Base-by-base conservation (phyloP, 2,329 filamentous ascomycete genomes). In the Pestalotiopsis sp. region DNA sequence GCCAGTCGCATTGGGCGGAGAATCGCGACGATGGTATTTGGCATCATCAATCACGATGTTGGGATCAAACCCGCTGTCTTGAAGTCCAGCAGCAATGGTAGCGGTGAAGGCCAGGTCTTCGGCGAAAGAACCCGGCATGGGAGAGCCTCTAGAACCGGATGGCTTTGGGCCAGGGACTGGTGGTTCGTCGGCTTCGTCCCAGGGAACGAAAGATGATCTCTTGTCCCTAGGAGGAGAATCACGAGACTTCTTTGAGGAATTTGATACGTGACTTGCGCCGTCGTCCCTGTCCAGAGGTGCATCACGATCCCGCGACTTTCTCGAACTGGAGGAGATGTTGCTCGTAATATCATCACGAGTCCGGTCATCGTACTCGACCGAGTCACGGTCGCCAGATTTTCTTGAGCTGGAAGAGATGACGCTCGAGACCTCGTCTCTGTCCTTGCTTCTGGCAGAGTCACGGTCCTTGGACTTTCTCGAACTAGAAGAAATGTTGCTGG, bases 51-150 rank as follows among this genome's bases (percentile, higher is more conserved):
- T 90, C 60, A 93, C 89, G 68, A 93, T 88, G 56, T 91, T 86
- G 4, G 90, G 88, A 74, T 93, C 87, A 71, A 94, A 93, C 0
- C 92, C 92, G 60, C 89, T 87, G n/a, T 89, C 86, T 75, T 90
- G 82, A 63, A 93, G 83, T 1, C 90, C 91, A 62, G 91, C 92
- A 68, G 91, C 91, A 61, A 93, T 80, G 3, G 87, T 89, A 36
- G 91, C 92, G 7, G 90, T 88, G 72, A 94, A 93, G 65, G 90
- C 89, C 9, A 91, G 80, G 72, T 93, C 92, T 68, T 91, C 87
- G 1, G 82, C 87, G 74, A 92, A 94, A 11, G 86, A 81, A 23
- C 91, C 91, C 27, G 91, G 90, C 78, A 91, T 87, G 68, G 87
- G 84, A 58, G 83, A 76, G 23, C 75, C 73, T 64, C 81, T 80